phyloP scores from a whole-genome alignment of 164 flowering plant species.

The Aristolochia fimbriata region DNA sequence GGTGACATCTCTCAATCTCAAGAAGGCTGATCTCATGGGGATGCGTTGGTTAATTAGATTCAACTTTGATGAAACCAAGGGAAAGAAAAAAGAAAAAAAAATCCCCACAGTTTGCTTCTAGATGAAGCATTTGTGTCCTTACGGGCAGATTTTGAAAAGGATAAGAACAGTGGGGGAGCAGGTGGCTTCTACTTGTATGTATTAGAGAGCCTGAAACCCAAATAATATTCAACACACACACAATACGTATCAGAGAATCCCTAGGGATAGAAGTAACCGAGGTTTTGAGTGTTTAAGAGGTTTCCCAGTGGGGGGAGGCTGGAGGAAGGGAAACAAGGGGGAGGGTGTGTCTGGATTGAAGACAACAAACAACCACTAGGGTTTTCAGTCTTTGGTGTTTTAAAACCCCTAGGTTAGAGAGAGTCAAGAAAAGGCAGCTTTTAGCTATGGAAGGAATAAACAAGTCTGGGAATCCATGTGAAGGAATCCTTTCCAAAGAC shows the following conservation, averaged over 20 bases:
- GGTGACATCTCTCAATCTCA: no score
- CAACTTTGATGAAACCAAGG: no score
- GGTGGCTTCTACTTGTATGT: no score
- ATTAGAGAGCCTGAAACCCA: neutral
- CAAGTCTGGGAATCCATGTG: neutral
- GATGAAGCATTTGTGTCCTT: no score
- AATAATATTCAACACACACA: neutral
- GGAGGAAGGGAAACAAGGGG: slow-evolving; percentile 4
- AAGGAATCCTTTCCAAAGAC: slow-evolving; percentile 1
- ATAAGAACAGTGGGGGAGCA: no score
- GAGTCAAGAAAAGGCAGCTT: neutral
- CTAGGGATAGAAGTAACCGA: no score
- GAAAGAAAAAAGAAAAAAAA: no score
- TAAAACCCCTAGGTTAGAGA: neutral
- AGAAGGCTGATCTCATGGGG: no score
- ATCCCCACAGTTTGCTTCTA: no score
- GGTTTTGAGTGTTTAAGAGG: neutral
- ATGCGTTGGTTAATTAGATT: no score
- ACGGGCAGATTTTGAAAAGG: no score
- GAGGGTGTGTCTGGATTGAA: neutral
- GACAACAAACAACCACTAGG: neutral
- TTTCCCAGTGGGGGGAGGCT: slow-evolving; percentile 1
- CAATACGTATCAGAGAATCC: neutral
- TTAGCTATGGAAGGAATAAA: neutral
- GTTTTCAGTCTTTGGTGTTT: neutral